Base-by-base conservation (phyloP, 306 rosid genomes). In the Prunus mira region DNA sequence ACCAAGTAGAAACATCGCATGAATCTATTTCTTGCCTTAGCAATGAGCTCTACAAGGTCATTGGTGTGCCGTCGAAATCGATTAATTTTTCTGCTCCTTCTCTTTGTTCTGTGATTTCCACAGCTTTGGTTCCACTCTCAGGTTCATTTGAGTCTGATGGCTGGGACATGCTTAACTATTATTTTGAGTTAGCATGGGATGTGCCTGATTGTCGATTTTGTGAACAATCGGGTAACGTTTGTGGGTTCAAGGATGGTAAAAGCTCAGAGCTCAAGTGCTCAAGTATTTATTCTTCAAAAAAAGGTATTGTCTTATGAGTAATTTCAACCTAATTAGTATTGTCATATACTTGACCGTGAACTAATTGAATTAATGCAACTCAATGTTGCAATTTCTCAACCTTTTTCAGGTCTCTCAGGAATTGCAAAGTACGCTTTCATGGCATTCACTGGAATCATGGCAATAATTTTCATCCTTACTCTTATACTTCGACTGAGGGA, bases 101-200 rank as follows among this genome's bases (percentile, higher is more conserved):
- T 0, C 34, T 55, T 3, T 90, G 93, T 52, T 25, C 51, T 6
- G 86, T 71, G 56, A 72, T 85, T 14, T 60, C 84, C 6, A 72
- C 57, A 2, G 87, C 73, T 47, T 3, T 28, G 47, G 82, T 82
- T 17, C 91, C 88, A 2, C 5, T 38, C 43, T 38, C 84, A 25
- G 43, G 9, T 55, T 72, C 80, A 20, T 60, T 14, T 51, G 56
- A 38, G 20, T 7, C 43, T 1, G 9, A 38, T 34, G 41, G 8
- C 43, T 7, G 43, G 56, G 14, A 13, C 1, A 0, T 51, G 9
- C 56, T 51, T 62, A 3, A 7, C 43, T 38, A 38, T 0, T 80
- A 64, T 78, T 12, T 85, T 11, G 14, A 3, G 50, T 78, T 90
- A 83, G 38, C 50, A 4, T 90, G 96, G 96, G 20, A 15, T 9